These are phyloP conservation scores for Penicillium sp. DNA, from an alignment of 2,329 filamentous ascomycete genomes.

Conservation along the genomic window DNA sequence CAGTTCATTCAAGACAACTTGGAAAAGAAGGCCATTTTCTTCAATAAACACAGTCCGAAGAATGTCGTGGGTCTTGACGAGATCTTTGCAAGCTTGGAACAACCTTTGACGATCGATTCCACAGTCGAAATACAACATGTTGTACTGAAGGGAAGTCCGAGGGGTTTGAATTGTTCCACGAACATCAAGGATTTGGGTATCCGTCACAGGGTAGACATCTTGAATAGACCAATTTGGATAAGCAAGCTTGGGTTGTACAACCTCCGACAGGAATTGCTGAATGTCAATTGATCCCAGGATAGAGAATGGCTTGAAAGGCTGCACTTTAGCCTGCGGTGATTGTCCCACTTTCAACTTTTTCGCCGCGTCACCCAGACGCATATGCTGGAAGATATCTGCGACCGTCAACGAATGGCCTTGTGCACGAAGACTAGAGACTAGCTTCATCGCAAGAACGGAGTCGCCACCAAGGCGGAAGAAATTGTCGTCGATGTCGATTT, in stretches of 20 bases:
- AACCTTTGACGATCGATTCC: slow-evolving; percentile 54
- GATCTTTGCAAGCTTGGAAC: slow-evolving; percentile 43
- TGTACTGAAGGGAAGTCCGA: slow-evolving; percentile 66
- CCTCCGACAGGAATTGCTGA: slow-evolving; percentile 49
- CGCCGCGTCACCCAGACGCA: slow-evolving; percentile 57
- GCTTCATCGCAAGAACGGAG: slow-evolving; percentile 62
- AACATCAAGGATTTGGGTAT: slow-evolving; percentile 63
- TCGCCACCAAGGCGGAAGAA: slow-evolving; percentile 66
- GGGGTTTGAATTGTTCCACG: slow-evolving; percentile 61
- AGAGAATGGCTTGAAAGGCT: slow-evolving; percentile 55
- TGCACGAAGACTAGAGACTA: slow-evolving; percentile 52
- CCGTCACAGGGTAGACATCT: slow-evolving; percentile 62
- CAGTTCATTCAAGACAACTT: slow-evolving; percentile 59
- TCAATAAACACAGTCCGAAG: slow-evolving; percentile 67
- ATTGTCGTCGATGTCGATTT: slow-evolving; percentile 59
- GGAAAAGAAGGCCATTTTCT: slow-evolving; percentile 52
- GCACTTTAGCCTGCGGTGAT: slow-evolving; percentile 22
- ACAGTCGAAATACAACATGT: slow-evolving; percentile 62
- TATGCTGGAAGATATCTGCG: slow-evolving; percentile 54
- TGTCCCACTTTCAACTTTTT: slow-evolving; percentile 50
- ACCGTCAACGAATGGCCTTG: slow-evolving; percentile 52
- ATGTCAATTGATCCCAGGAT: slow-evolving; percentile 47
- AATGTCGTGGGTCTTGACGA: slow-evolving; percentile 64
- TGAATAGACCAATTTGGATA: slow-evolving; percentile 53
- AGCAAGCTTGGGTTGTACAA: slow-evolving; percentile 54